Percentiles rank a stretch among this genome's conserved stretches.
Conservation (phyloP, 2,329 filamentous ascomycete species). For the Colletotrichum tamarilloi region DNA sequence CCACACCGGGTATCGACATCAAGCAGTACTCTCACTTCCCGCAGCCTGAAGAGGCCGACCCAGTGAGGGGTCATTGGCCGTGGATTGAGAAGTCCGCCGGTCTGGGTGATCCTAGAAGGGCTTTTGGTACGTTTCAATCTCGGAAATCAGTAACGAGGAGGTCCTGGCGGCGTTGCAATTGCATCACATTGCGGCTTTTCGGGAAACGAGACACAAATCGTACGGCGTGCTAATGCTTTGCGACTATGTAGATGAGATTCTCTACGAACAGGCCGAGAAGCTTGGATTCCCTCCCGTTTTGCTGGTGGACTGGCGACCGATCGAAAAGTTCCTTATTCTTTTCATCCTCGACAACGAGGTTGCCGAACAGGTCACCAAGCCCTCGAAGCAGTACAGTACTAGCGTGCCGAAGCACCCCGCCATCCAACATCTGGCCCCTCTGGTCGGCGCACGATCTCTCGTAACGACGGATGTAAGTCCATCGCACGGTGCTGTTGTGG, state of each 20-base stretch:
- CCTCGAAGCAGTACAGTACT: conserved; percentile 29
- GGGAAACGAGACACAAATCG: not conserved
- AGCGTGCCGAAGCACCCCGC: conserved; percentile 31
- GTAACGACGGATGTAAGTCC: conserved; percentile 20
- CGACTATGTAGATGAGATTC: conserved; percentile 10
- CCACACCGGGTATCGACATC: conserved; percentile 4
- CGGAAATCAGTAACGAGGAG: not conserved
- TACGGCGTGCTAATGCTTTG: not conserved
- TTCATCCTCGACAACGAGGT: conserved; percentile 33
- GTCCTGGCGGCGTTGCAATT: not conserved
- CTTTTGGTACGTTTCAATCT: conserved; percentile 12
- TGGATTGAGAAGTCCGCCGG: conserved; percentile 29
- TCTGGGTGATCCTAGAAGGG: conserved; percentile 23
- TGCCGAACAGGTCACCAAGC: conserved; percentile 25
- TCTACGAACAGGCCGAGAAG: conserved; percentile 26
- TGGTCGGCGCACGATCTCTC: conserved; percentile 27
- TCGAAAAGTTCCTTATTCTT: conserved; percentile 20
- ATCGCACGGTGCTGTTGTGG: no score
- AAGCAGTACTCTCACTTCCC: conserved; percentile 24
- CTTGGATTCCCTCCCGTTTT: conserved; percentile 23
- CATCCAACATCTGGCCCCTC: conserved; percentile 23
- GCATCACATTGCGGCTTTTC: not conserved
- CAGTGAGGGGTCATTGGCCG: conserved; percentile 27
- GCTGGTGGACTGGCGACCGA: conserved; percentile 25
- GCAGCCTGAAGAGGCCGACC: conserved; percentile 24